Evolutionary conservation across 2,329 filamentous ascomycete species (phyloP).

Genomic region (Myriangium duriaei): DNA sequence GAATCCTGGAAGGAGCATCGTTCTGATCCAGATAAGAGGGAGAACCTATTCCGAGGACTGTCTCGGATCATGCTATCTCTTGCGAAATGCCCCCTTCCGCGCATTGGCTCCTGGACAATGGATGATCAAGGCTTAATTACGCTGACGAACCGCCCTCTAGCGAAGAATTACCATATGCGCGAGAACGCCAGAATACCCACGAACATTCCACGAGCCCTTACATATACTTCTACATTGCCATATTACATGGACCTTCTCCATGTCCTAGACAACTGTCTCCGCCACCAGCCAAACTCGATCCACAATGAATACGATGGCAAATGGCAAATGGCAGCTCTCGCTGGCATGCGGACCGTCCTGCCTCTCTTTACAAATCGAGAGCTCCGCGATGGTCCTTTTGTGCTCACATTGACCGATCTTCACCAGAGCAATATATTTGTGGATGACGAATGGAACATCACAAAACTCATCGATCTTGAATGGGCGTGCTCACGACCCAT

Average conservation of each 20-base stretch:
- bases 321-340: background rate
- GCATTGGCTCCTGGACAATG: slow-evolving; percentile 24
- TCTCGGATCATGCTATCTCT: slow-evolving; percentile 19
- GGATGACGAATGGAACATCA: slow-evolving; percentile 25
- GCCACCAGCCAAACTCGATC: background rate
- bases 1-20: background rate
- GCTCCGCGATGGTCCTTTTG: slow-evolving; percentile 10
- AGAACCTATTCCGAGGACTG: slow-evolving; percentile 18
- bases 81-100: slow-evolving; percentile 17
- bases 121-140: slow-evolving; percentile 12
- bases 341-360: background rate
- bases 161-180: no score
- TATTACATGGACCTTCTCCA: no score
- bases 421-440: slow-evolving; percentile 29
- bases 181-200: no score
- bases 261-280: no score
- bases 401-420: slow-evolving; percentile 25
- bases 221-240: no score
- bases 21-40: slow-evolving; percentile 1
- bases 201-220: no score
- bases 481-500: slow-evolving; percentile 23
- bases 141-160: background rate
- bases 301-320: background rate
- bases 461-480: slow-evolving; percentile 25
- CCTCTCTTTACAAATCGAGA: background rate